Base-by-base conservation (phyloP, 2,329 filamentous ascomycete species). In the Blastomyces parvus region DNA sequence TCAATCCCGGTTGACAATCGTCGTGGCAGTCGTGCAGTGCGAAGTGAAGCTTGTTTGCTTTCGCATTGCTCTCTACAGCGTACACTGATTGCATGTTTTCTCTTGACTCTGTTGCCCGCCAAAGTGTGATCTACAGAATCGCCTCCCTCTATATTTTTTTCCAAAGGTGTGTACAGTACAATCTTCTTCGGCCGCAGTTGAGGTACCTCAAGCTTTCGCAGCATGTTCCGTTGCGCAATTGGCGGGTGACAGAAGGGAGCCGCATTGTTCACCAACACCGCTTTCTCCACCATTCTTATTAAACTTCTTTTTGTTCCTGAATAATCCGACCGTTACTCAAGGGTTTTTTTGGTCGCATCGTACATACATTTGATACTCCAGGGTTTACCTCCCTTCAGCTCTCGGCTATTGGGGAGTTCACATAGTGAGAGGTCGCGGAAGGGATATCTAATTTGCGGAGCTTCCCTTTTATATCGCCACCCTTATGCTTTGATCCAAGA, bases 1-100 rank as follows among this genome's bases (percentile, higher is more conserved):
- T 53, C 46, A 40, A 55, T 42, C 59, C 59, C 33, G 38, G 59
- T 40, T 33, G 58, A 36, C 58, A 59, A 59, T 59, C 58, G 58
- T 46, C 42, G 25, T 59, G 25, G 58, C 6, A 22, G 58, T 59
- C 42, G 58, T 27, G 58, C 58, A 48, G 42, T 27, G 27, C 27
- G 58, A 59, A 48, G 42, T 48, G 40, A 30, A 48, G 58, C 42
- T 48, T 48, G 58, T 59, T 59, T 59, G 42, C 48, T 59, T 48
- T 48, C 42, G 25, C 17, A 27, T 42, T 59, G 58, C 17, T 48
- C 46, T 25, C 17, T n/a, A n/a, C n/a, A n/a, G n/a, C n/a, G n/a
- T 59, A 40, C 27, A 59, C 42, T 36, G 19, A 36, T 27, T 48
- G 57, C 40, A 59, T 59, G 17, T 17, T 27, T 9, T n/a, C 58